Evolutionary conservation across 495 filamentous ascomycete species (phyloP).

Genomic region (Letharia columbiana): DNA sequence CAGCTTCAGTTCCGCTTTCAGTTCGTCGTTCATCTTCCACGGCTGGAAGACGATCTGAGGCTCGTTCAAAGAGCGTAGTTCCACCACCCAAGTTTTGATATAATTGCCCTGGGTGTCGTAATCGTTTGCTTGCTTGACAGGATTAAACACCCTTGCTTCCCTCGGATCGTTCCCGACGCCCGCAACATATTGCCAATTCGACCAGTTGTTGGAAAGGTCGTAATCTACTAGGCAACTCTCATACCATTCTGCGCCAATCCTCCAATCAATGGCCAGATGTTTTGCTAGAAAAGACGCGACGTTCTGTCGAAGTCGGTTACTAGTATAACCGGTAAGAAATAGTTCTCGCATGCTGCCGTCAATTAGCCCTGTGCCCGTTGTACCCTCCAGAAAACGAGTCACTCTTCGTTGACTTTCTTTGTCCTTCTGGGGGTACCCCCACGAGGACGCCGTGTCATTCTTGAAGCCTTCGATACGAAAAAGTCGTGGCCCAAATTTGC

Average conservation of each 20-base stretch:
- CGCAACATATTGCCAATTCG: slow-evolving; percentile 68
- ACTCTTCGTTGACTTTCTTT: slow-evolving; percentile 29
- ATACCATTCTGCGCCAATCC: slow-evolving; percentile 70
- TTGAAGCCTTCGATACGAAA: slow-evolving; percentile 55
- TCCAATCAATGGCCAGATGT: slow-evolving; percentile 66
- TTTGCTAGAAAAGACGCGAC: slow-evolving; percentile 62
- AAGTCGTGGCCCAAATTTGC: slow-evolving; percentile 52
- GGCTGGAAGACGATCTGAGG: slow-evolving; percentile 53
- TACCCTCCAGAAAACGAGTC: slow-evolving; percentile 48
- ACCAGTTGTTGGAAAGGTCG: slow-evolving; percentile 64
- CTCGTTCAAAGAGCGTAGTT: slow-evolving; percentile 45
- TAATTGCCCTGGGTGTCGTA: slow-evolving; percentile 61
- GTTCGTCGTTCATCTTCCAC: slow-evolving; percentile 47
- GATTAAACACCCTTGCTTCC: slow-evolving; percentile 60
- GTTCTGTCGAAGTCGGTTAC: slow-evolving; percentile 63
- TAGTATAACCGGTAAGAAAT: slow-evolving; percentile 61
- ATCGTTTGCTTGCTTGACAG: slow-evolving; percentile 46
- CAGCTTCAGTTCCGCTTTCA: slow-evolving; percentile 44
- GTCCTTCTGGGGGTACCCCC: slow-evolving; percentile 25
- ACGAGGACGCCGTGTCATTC: slow-evolving; percentile 30
- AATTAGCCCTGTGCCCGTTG: slow-evolving; percentile 60
- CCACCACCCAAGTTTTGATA: slow-evolving; percentile 56
- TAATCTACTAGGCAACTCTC: slow-evolving; percentile 62
- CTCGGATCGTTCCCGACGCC: slow-evolving; percentile 69
- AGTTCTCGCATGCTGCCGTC: slow-evolving; percentile 63